Conservation (phyloP, 495 filamentous ascomycete species). For the Tetracladium marchalianum region DNA sequence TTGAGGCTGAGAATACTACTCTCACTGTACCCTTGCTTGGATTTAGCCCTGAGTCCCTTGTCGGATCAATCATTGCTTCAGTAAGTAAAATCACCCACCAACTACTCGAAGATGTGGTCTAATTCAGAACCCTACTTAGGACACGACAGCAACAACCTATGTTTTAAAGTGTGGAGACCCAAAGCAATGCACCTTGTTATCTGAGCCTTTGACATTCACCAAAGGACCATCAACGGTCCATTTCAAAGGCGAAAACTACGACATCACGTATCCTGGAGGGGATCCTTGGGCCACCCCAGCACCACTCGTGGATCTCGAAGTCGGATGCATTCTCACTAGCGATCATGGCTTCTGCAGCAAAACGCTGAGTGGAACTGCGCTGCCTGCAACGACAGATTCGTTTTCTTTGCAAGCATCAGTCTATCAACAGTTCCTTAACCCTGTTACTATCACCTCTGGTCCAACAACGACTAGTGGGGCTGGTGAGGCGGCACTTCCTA, state of each 20-base stretch:
- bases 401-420: too few relatives aligned
- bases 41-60: slow-evolving; percentile 5
- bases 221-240: slow-evolving; percentile 10
- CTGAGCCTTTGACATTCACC: slow-evolving; percentile 9
- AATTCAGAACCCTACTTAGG: not conserved
- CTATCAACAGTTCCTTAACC: too few relatives aligned
- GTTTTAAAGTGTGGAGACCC: slow-evolving; percentile 2
- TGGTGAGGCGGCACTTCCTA: not conserved
- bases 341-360: too few relatives aligned
- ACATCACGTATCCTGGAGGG: not conserved
- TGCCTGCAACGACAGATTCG: too few relatives aligned
- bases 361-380: too few relatives aligned
- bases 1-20: slow-evolving; percentile 2
- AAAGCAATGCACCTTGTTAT: slow-evolving; percentile 1
- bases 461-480: too few relatives aligned
- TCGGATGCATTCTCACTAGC: too few relatives aligned
- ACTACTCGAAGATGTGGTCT: not conserved
- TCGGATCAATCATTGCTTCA: slow-evolving; percentile 9
- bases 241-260: not conserved
- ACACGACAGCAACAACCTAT: slow-evolving; percentile 15
- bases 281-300: not conserved
- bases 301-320: too few relatives aligned
- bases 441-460: too few relatives aligned
- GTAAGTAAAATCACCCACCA: not conserved
- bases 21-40: slow-evolving; percentile 2